phyloP scores from a whole-genome alignment of 495 filamentous ascomycete species.

The Penicillium nucicola region DNA sequence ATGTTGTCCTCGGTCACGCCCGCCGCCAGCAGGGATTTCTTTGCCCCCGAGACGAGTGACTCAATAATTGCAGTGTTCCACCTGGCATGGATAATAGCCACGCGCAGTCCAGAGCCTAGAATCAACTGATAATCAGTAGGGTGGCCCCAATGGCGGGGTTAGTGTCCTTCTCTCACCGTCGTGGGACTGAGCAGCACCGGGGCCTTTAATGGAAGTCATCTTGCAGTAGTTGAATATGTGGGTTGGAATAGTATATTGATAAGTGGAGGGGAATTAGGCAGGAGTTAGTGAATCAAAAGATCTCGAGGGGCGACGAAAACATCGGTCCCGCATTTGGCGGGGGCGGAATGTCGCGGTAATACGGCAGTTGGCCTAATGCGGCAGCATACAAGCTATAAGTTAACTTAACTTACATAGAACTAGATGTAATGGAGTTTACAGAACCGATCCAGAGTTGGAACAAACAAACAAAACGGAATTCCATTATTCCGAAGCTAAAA shows the following conservation, averaged over 20 bases:
- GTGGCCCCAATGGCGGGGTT: neutral
- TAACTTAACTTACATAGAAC: no score
- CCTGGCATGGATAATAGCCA: conserved; percentile 92
- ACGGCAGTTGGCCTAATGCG: conserved; percentile 11
- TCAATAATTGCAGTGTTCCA: conserved; percentile 86
- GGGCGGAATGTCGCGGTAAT: conserved; percentile 22
- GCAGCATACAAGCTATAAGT: no score
- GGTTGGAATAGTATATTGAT: neutral
- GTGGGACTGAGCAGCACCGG: conserved; percentile 48
- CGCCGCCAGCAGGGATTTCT: conserved; percentile 56
- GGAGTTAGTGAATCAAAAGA: neutral
- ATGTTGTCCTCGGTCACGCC: conserved; percentile 90
- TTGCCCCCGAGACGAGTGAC: conserved; percentile 70
- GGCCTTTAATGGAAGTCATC: conserved; percentile 56
- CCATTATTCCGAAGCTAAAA: conserved; percentile 20
- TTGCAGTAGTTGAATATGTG: neutral
- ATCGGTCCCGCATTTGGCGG: conserved; percentile 22
- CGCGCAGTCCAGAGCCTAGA: conserved; percentile 74
- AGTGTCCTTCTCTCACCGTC: conserved; percentile 42
- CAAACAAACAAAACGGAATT: conserved; percentile 6
- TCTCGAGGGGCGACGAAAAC: conserved; percentile 14
- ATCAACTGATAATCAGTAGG: neutral
- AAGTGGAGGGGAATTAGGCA: neutral
- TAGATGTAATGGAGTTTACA: no score
- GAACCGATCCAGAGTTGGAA: neutral